These are phyloP conservation scores for Leccinum griseonigrum DNA, from an alignment of 1,284 basidiomycete genomes.

Conservation along the genomic window DNA sequence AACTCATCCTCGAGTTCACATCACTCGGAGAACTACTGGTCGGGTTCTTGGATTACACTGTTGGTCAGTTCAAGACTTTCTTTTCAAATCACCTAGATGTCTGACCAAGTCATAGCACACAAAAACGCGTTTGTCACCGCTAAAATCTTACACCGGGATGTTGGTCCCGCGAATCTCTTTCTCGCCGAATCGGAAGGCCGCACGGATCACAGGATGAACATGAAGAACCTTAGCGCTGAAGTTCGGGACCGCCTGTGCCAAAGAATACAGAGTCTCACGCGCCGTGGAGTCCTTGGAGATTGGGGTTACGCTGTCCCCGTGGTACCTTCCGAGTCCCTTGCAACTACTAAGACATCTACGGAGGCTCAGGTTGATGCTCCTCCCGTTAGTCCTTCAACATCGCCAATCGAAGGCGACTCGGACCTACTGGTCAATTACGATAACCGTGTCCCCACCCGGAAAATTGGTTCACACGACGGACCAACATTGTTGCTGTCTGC, in stretches of 20 bases:
- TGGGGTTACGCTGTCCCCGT: background rate
- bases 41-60: background rate
- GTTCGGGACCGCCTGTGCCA: background rate
- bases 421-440: background rate
- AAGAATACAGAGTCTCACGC: background rate
- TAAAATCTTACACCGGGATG: background rate
- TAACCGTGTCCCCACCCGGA: constrained; percentile 1
- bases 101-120: background rate
- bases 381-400: background rate
- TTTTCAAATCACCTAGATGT: background rate
- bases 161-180: background rate
- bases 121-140: background rate
- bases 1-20: background rate
- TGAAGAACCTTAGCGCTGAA: background rate
- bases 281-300: background rate
- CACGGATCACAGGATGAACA: background rate
- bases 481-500: background rate
- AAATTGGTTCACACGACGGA: background rate
- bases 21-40: background rate
- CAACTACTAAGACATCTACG: background rate
- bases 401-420: background rate
- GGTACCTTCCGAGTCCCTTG: background rate
- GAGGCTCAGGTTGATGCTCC: background rate
- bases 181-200: background rate
- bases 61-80: background rate